Percentiles rank a stretch among this genome's conserved stretches.
These are phyloP conservation scores for Fusarium mundagurra DNA, from an alignment of 2,329 filamentous ascomycete genomes.

Conservation along the genomic window DNA sequence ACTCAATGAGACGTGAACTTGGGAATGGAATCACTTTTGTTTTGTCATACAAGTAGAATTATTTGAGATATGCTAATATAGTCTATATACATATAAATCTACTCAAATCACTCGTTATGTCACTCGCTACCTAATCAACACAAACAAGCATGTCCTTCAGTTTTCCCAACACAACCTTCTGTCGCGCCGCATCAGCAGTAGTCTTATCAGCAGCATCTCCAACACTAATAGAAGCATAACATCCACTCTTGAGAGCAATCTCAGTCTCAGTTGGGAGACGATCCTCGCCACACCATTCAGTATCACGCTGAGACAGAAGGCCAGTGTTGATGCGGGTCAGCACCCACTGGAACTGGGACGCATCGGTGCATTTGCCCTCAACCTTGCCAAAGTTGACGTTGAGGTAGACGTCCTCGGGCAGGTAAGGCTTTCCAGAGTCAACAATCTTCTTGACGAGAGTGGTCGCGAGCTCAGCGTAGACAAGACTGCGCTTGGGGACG, in stretches of 20 bases:
- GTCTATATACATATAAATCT: not conserved
- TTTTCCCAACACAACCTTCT: constrained; percentile 46
- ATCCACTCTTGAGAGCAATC: constrained; percentile 62
- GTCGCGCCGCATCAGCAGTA: constrained; percentile 52
- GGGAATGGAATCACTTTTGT: not conserved
- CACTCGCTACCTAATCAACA: not conserved
- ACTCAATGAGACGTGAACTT: not conserved
- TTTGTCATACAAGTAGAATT: not conserved
- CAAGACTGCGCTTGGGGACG: constrained; percentile 60
- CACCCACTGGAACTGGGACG: constrained; percentile 69
- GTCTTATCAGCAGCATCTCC: constrained; percentile 69
- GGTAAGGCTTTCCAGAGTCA: constrained; percentile 67
- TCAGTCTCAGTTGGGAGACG: constrained; percentile 68
- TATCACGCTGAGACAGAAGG: constrained; percentile 63
- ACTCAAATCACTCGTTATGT: not conserved
- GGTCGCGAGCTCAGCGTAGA: constrained; percentile 73
- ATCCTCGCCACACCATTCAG: constrained; percentile 63
- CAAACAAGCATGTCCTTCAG: constrained; percentile 47
- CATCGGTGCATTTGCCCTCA: constrained; percentile 58
- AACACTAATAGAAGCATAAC: constrained; percentile 71
- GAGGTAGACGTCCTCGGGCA: constrained; percentile 68
- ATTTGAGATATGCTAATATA: not conserved
- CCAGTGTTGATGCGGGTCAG: constrained; percentile 69
- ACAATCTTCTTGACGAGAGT: constrained; percentile 66
- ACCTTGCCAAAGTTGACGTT: constrained; percentile 76